Base-by-base conservation (phyloP, 129 eudicot genomes). In the Ambrosia trifida region DNA sequence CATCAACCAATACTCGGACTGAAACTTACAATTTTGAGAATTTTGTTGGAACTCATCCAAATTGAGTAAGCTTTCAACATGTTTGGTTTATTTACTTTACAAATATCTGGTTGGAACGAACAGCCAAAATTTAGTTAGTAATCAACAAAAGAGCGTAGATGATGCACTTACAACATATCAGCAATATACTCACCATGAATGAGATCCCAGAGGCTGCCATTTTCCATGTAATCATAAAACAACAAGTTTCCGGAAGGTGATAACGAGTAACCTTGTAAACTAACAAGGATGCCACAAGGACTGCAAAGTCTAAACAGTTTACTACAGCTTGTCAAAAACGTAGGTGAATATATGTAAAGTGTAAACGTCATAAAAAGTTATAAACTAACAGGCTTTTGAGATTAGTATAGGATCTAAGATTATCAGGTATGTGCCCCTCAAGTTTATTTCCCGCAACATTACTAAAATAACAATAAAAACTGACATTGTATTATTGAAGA, bases 151-250 rank as follows among this genome's bases (percentile, higher is more conserved):
- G n/a, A n/a, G n/a, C n/a, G n/a, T n/a, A n/a, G n/a, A n/a, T n/a
- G n/a, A n/a, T n/a, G n/a, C n/a, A n/a, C n/a, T n/a, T n/a, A n/a
- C n/a, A n/a, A n/a, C n/a, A n/a, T n/a, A n/a, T n/a, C n/a, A n/a
- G n/a, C n/a, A n/a, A n/a, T n/a, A n/a, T 46, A n/a, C n/a, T n/a
- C n/a, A 90, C 99, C 99, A 76, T 95, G 99, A 67, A 95, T 95
- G 66, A 90, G 86, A 84, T 95, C 99, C 97, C 97, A 95, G 19
- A 95, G 96, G 85, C 99, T 95, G 13, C 99, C 99, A 51, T 95
- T 95, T 78, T 95, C 99, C 99, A 95, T 95, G 88, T 86, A 95
- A 52, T 95, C 97, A 40, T 90, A 95, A 65, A 95, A 95, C 46
- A 95, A 95, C 41, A 95, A 86, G 75, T 95, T 85, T 44, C 99